These are phyloP conservation scores for Fusarium nurragi DNA, from an alignment of 2,329 filamentous ascomycete species.

Conservation along the genomic window DNA sequence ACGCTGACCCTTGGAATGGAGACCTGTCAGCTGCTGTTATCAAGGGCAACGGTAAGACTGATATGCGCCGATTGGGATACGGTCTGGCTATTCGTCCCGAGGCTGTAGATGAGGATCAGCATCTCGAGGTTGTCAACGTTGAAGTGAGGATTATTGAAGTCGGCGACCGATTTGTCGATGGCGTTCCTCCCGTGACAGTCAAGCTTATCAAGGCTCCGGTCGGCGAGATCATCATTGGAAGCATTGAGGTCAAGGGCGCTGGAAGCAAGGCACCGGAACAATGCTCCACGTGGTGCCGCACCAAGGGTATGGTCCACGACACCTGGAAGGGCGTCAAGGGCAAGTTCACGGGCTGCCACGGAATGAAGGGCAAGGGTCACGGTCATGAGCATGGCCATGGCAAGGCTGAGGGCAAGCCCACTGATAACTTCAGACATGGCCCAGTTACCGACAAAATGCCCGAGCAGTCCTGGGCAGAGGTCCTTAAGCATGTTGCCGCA, in stretches of 20 bases:
- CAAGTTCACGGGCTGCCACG: slow-evolving; percentile 42
- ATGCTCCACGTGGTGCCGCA: slow-evolving; percentile 64
- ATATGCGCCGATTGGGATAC: slow-evolving; percentile 59
- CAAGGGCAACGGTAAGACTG: slow-evolving; percentile 50
- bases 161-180: slow-evolving; percentile 63
- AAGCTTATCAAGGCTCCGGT: slow-evolving; percentile 68
- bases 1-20: slow-evolving; percentile 56
- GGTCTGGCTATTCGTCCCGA: slow-evolving; percentile 55
- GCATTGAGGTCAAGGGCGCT: slow-evolving; percentile 53
- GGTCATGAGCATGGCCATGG: slow-evolving; percentile 21
- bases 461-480: slow-evolving; percentile 55
- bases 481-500: slow-evolving; percentile 65
- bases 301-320: slow-evolving; percentile 51
- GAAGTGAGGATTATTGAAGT: slow-evolving; percentile 70
- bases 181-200: slow-evolving; percentile 65
- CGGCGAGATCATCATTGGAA: slow-evolving; percentile 65
- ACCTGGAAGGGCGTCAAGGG: slow-evolving; percentile 44
- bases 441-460: slow-evolving; percentile 18
- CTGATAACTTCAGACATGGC: slow-evolving; percentile 28
- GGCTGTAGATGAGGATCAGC: slow-evolving; percentile 60
- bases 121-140: slow-evolving; percentile 62
- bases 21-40: slow-evolving; percentile 58
- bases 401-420: slow-evolving; percentile 37
- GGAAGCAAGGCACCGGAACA: slow-evolving; percentile 13
- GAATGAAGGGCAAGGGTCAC: slow-evolving; percentile 25